phyloP scores from a whole-genome alignment of 1,284 basidiomycete species.

The Cryptococcus amylolentus region DNA sequence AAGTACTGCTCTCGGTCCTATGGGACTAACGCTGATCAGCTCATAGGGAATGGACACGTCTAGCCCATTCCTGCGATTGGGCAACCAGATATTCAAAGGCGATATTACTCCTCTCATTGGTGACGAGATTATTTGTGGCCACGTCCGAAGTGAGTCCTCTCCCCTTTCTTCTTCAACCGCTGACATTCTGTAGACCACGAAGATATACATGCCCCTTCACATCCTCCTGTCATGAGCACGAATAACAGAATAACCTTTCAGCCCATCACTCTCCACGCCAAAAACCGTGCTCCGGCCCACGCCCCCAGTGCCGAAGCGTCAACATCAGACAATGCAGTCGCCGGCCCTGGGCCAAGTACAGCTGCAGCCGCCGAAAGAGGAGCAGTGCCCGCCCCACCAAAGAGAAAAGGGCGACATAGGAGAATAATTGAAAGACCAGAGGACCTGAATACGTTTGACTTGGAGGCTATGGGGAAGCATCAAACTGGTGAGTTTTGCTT shows the following conservation, averaged over 20 bases:
- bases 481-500: slow-evolving; percentile 9
- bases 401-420: not conserved
- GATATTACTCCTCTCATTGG: slow-evolving; percentile 40
- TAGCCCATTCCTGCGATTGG: slow-evolving; percentile 45
- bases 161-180: not conserved
- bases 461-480: slow-evolving; percentile 8
- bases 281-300: not conserved
- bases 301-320: not conserved
- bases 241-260: slow-evolving; percentile 32
- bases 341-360: not conserved
- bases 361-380: not conserved
- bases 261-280: slow-evolving; percentile 21
- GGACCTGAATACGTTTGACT: slow-evolving; percentile 9
- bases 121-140: slow-evolving; percentile 42
- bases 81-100: slow-evolving; percentile 45
- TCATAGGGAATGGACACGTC: slow-evolving; percentile 46
- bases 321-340: not conserved
- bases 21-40: not conserved
- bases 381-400: not conserved
- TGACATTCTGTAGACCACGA: slow-evolving; percentile 25
- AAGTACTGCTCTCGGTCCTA: slow-evolving; percentile 7
- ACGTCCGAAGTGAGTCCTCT: slow-evolving; percentile 33
- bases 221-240: slow-evolving; percentile 31
- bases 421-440: slow-evolving; percentile 3
- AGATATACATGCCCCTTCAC: slow-evolving; percentile 27